phyloP scores from a whole-genome alignment of 768 basidiomycete species.

The Coprinopsis sp. region DNA sequence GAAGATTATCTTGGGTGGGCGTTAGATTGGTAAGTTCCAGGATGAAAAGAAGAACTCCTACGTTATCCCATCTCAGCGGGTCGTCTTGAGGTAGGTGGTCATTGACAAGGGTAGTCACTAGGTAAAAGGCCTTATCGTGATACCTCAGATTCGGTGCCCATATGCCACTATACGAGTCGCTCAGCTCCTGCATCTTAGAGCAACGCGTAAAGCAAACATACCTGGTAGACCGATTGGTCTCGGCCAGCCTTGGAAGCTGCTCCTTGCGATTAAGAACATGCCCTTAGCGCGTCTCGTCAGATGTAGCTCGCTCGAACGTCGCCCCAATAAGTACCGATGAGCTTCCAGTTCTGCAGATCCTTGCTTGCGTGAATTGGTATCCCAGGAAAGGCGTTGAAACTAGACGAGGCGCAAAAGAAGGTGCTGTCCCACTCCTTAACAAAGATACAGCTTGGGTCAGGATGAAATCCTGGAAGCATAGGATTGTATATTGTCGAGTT shows the following conservation, averaged over 20 bases:
- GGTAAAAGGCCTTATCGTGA: conserved; percentile 19
- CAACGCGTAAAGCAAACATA: not conserved
- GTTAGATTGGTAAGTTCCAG: not conserved
- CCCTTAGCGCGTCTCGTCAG: not conserved
- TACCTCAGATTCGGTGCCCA: conserved; percentile 23
- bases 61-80: conserved; percentile 21
- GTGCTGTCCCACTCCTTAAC: conserved; percentile 21
- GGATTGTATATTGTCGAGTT: conserved; percentile 18
- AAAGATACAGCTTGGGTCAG: conserved; percentile 30
- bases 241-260: conserved; percentile 14
- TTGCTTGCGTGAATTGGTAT: conserved; percentile 28
- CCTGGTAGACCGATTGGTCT: conserved; percentile 16
- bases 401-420: conserved; percentile 29
- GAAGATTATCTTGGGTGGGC: conserved; percentile 15
- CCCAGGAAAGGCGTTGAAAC: conserved; percentile 32
- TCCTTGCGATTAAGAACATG: conserved; percentile 14
- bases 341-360: conserved; percentile 26
- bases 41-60: conserved; percentile 1
- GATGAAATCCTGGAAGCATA: conserved; percentile 26
- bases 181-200: not conserved
- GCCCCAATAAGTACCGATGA: conserved; percentile 20
- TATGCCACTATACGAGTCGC: conserved; percentile 15
- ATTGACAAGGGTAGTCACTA: conserved; percentile 22
- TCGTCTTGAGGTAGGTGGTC: conserved; percentile 18
- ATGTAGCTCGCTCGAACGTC: not conserved